Evolutionary conservation across 179 eudicot genomes (phyloP).

Genomic region (Spergularia azorica): DNA sequence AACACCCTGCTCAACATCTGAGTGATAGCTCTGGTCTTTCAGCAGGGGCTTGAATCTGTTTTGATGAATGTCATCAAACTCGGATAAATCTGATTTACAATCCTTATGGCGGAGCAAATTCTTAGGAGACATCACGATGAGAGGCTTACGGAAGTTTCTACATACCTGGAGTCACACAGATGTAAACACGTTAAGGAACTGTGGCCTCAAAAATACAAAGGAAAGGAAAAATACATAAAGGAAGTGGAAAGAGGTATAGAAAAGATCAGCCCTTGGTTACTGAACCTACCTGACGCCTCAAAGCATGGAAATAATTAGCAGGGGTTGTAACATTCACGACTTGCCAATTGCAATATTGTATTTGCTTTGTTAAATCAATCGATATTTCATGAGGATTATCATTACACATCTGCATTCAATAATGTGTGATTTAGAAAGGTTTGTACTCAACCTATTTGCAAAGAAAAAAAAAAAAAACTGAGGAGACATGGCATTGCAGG

Average conservation of each 20-base stretch:
- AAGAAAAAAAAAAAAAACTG: background rate
- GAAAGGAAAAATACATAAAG: too few relatives aligned
- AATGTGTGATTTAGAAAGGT: background rate
- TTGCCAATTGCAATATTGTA: conserved; percentile 49
- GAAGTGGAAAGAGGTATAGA: conserved; percentile 4
- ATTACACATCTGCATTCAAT: conserved; percentile 40
- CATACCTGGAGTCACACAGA: conserved; percentile 47
- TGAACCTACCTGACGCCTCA: conserved; percentile 44
- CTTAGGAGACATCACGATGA: conserved; percentile 82
- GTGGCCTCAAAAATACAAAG: too few relatives aligned
- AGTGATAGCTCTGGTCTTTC: conserved; percentile 69
- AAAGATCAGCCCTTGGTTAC: background rate
- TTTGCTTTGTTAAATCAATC: conserved; percentile 36
- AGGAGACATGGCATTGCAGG: background rate
- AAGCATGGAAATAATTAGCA: conserved; percentile 48
- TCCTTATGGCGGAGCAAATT: conserved; percentile 91
- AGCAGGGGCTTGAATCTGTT: conserved; percentile 86
- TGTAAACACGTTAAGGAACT: background rate
- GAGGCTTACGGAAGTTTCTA: conserved; percentile 80
- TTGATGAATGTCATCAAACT: conserved; percentile 88
- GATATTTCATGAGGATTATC: conserved; percentile 43
- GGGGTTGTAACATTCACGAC: conserved; percentile 50
- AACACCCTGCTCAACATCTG: conserved; percentile 73
- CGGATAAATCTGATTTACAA: conserved; percentile 81
- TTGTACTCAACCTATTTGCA: background rate